Evolutionary conservation across 176 grass and related monocot genomes (phyloP).

Genomic region (Leersia perrieri): DNA sequence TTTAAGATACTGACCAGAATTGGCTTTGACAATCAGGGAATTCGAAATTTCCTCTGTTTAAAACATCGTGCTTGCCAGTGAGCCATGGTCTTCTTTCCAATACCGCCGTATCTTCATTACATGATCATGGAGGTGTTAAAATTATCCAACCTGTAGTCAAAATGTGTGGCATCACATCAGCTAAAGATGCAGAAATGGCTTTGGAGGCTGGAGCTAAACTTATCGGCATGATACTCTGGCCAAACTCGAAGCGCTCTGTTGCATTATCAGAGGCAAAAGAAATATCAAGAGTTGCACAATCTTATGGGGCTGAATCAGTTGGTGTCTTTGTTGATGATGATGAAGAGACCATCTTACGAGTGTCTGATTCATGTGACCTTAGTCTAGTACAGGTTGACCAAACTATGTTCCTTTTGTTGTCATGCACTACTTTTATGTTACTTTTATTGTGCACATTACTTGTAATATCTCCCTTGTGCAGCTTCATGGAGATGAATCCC

Average conservation of each 20-base stretch:
- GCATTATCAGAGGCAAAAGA: conserved; percentile 59
- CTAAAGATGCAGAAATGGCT: conserved; percentile 76
- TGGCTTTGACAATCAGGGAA: conserved; percentile 29
- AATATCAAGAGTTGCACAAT: conserved; percentile 65
- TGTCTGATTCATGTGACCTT: conserved; percentile 62
- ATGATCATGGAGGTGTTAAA: conserved; percentile 2
- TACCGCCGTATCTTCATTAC: conserved; percentile 10
- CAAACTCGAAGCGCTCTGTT: conserved; percentile 73
- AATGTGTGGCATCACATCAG: conserved; percentile 86
- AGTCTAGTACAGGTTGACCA: conserved; percentile 66
- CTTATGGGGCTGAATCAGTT: conserved; percentile 65
- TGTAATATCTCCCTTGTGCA: conserved; percentile 34
- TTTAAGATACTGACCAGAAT: background rate
- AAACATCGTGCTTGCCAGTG: conserved; percentile 25
- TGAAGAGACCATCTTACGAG: conserved; percentile 62
- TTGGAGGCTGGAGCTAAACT: conserved; percentile 63
- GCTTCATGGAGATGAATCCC: conserved; percentile 87
- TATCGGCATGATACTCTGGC: conserved; percentile 91
- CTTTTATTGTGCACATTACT: background rate
- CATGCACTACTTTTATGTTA: background rate
- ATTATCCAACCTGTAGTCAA: conserved; percentile 61
- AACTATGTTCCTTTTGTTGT: background rate
- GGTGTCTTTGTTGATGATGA: conserved; percentile 95
- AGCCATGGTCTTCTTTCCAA: conserved; percentile 10
- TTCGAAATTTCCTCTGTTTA: conserved; percentile 15